Conservation (phyloP, 495 filamentous ascomycete genomes). For the Chaetomidium leptoderma region DNA sequence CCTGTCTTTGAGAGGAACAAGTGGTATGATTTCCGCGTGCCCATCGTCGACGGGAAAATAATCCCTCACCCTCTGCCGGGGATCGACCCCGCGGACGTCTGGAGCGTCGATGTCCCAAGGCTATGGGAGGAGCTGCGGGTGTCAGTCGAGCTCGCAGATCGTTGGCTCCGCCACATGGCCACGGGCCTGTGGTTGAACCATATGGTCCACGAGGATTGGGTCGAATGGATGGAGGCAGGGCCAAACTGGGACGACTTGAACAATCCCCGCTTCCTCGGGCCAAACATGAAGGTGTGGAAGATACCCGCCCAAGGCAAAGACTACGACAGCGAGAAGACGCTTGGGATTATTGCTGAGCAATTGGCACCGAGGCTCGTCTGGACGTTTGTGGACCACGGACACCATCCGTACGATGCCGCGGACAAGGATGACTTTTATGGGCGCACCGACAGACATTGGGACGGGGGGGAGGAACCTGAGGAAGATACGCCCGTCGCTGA, state of each 20-base stretch:
- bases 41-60: neutral
- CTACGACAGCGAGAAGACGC: neutral
- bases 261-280: neutral
- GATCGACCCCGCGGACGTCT: neutral
- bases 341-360: neutral
- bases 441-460: neutral
- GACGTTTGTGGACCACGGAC: conserved; percentile 6
- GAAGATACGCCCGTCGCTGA: neutral
- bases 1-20: neutral
- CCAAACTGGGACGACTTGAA: no score
- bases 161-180: conserved; percentile 9
- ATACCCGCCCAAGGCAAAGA: neutral
- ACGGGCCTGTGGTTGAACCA: neutral
- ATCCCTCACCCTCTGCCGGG: neutral
- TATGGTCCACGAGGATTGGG: neutral
- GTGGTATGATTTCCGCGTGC: conserved; percentile 10
- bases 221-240: conserved; percentile 3
- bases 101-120: conserved; percentile 9
- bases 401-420: neutral
- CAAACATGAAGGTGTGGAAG: neutral
- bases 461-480: neutral
- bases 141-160: conserved; percentile 2
- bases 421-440: neutral
- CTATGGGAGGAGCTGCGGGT: conserved; percentile 7
- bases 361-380: neutral